These are phyloP conservation scores for Violaceomyces palustris DNA, from an alignment of 1,284 basidiomycete genomes.

Conservation along the genomic window DNA sequence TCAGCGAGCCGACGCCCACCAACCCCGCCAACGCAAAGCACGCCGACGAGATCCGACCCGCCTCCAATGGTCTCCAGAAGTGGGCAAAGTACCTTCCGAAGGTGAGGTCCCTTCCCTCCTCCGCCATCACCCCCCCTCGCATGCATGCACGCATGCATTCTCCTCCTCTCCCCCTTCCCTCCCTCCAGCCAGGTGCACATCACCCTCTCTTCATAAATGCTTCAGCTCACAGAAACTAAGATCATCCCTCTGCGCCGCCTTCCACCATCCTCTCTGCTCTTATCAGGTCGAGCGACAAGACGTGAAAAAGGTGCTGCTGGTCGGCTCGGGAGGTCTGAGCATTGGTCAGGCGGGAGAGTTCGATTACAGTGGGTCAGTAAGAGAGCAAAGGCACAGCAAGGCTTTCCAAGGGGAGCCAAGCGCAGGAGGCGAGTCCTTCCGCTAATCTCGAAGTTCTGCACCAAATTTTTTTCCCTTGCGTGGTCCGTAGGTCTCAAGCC, in stretches of 20 bases:
- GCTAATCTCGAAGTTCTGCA: neutral
- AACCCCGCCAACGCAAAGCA: conserved; percentile 18
- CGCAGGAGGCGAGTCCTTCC: neutral
- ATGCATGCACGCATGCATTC: too few relatives aligned
- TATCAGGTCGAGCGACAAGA: conserved; percentile 57
- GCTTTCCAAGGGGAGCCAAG: too few relatives aligned
- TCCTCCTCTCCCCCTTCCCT: too few relatives aligned
- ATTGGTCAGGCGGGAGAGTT: conserved; percentile 99
- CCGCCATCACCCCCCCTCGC: too few relatives aligned
- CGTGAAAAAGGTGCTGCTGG: conserved; percentile 91
- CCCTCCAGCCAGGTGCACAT: too few relatives aligned
- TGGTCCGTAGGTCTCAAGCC: conserved; percentile 74
- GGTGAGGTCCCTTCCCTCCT: conserved; percentile 2
- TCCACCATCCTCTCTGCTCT: neutral
- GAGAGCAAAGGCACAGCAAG: neutral
- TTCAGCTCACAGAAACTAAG: too few relatives aligned
- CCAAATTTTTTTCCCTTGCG: neutral
- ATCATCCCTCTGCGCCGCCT: neutral
- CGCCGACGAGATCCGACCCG: conserved; percentile 35
- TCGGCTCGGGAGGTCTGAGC: conserved; percentile 90
- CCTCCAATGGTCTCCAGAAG: conserved; percentile 39
- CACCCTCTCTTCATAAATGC: too few relatives aligned
- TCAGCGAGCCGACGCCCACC: conserved; percentile 23
- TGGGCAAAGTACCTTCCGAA: conserved; percentile 48
- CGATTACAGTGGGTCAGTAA: conserved; percentile 79